Conservation (phyloP, 176 grass and related monocot species). For the Tillandsia leiboldiana region DNA sequence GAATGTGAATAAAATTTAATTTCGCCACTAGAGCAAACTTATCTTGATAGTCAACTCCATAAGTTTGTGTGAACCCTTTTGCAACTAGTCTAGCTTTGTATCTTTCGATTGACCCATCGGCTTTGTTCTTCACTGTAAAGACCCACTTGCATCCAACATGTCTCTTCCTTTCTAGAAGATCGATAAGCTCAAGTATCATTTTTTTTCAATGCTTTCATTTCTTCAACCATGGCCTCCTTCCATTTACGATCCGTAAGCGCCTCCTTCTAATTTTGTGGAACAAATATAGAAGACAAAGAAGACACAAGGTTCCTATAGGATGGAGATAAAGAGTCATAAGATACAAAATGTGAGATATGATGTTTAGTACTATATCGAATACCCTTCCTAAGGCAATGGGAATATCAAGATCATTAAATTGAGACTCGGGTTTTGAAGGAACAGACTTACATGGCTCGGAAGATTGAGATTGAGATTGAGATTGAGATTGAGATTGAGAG, state of each 20-base stretch:
- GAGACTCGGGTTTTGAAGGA: background rate
- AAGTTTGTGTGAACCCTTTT: background rate
- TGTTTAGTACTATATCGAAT: background rate
- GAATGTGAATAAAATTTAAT: background rate
- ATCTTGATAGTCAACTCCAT: background rate
- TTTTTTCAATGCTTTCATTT: background rate
- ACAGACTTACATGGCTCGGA: background rate
- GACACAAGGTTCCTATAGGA: too few species aligned
- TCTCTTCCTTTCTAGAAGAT: background rate
- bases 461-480: background rate
- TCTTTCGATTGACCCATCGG: background rate
- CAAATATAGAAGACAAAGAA: background rate
- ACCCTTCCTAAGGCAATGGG: background rate
- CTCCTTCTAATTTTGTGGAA: background rate
- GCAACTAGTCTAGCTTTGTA: background rate
- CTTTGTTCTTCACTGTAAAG: background rate
- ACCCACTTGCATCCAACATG: background rate
- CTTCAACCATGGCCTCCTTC: background rate
- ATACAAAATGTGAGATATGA: background rate
- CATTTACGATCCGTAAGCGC: background rate
- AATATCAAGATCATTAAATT: background rate
- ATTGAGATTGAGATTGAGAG: background rate
- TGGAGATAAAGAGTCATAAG: background rate
- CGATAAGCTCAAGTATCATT: background rate
- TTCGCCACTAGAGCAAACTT: background rate